Base-by-base conservation (phyloP, 192 early-diverging fungal species). In the Umbelopsis vinacea region DNA sequence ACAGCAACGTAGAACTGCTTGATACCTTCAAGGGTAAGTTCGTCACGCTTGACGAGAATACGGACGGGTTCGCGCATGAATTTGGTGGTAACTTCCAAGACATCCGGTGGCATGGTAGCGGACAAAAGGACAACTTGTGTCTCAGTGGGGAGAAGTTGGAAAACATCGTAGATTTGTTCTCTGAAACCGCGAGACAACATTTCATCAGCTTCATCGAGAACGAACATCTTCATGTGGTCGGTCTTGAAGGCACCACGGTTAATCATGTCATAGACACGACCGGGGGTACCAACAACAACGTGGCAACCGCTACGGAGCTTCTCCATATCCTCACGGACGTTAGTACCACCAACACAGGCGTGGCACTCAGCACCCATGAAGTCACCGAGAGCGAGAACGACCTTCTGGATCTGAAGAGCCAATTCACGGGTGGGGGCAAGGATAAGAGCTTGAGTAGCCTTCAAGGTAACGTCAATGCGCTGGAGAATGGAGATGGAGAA, bases 1-100 rank as follows among this genome's bases (percentile, higher is more conserved):
- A 98, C 97, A 48, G 96, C 92, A 23, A 98, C 94, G 83, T 96
- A 98, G 83, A 99, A 99, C 79, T 99, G 97, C 79, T 96, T 97
- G 82, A 99, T 99, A 23, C 96, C 97, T 84, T 99, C 96, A 45
- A 99, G 80, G 43, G 97, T 97, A 81, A 99, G 85, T 82, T 99
- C 97, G 79, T 99, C 97, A 86, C 97, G 95, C 86, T 99, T 99
- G 55, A 98, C 97, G 37, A 98, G 86, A 52, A 98, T 93, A 38
- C 95, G 90, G 74, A 98, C 83, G 10, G 97, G 97, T 57, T 98
- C 96, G 3, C 91, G 89, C 97, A 98, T 98, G 78, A 98, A 99
- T 83, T 97, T 97, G 38, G 90, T 91, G 26, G 96, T 98, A 81
- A 99, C 91, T 75, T 97, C 94, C 66, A 99, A 85, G 9, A 99